These are phyloP conservation scores for Vachellia pachyceras DNA, from an alignment of 306 rosid genomes.

Conservation along the genomic window DNA sequence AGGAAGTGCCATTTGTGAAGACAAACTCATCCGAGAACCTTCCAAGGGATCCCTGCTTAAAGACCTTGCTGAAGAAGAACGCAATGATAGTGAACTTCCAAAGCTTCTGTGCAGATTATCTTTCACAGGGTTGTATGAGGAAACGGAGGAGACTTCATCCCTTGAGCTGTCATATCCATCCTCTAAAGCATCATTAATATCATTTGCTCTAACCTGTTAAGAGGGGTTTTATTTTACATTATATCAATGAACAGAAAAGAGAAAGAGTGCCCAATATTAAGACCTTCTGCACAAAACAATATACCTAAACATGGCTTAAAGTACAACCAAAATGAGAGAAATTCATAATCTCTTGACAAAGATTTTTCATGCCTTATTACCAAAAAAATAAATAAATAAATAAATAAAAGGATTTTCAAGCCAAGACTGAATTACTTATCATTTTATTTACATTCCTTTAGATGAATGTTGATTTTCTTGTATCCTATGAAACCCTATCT, in stretches of 20 bases:
- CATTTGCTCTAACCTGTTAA: slow-evolving; percentile 87
- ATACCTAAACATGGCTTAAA: slow-evolving; percentile 20
- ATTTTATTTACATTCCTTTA: slow-evolving; percentile 1
- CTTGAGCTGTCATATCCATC: slow-evolving; percentile 95
- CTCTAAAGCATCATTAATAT: slow-evolving; percentile 72
- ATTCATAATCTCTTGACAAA: slow-evolving; percentile 21
- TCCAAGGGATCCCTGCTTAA: slow-evolving; percentile 64
- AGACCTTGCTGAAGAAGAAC: slow-evolving; percentile 75
- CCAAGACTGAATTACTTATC: not conserved
- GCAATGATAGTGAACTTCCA: slow-evolving; percentile 86
- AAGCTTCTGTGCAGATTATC: slow-evolving; percentile 70
- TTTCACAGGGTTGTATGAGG: slow-evolving; percentile 86
- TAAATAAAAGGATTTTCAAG: no score
- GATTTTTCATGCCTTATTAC: not conserved
- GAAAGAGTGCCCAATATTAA: slow-evolving; percentile 10
- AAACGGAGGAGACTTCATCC: slow-evolving; percentile 92
- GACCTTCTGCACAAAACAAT: slow-evolving; percentile 11
- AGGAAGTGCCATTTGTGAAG: slow-evolving; percentile 73
- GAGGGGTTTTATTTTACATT: slow-evolving; percentile 35
- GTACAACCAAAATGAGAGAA: slow-evolving; percentile 32
- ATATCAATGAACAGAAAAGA: slow-evolving; percentile 36
- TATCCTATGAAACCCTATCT: not conserved
- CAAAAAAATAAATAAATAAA: no score
- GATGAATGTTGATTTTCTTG: not conserved
- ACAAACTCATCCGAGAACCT: slow-evolving; percentile 74